Conservation (phyloP, 306 rosid genomes). For the Boehmeria nivea region DNA sequence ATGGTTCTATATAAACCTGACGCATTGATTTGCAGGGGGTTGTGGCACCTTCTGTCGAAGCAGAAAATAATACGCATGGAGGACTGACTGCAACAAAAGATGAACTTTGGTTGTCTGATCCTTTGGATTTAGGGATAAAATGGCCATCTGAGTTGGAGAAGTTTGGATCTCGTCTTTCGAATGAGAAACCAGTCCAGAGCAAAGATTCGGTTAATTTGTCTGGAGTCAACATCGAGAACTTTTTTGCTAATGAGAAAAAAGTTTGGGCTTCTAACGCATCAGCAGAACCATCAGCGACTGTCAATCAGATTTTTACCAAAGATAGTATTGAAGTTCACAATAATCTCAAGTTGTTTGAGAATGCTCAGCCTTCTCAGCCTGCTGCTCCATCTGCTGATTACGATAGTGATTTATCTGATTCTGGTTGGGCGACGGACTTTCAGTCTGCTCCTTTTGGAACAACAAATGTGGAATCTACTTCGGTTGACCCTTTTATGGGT, state of each 20-base stretch:
- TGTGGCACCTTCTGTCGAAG: constrained; percentile 36
- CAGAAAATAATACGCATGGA: constrained; percentile 40
- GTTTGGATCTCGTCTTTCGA: constrained; percentile 21
- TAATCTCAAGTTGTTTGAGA: constrained; percentile 58
- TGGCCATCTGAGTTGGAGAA: constrained; percentile 63
- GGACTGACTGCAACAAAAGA: constrained; percentile 34
- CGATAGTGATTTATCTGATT: constrained; percentile 1
- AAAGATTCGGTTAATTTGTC: constrained; percentile 45
- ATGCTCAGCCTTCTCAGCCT: constrained; percentile 33
- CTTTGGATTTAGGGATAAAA: constrained; percentile 67
- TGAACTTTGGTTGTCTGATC: constrained; percentile 58
- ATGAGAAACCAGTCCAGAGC: constrained; percentile 28
- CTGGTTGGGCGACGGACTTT: constrained; percentile 63
- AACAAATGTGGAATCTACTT: constrained; percentile 29
- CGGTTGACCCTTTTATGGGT: constrained; percentile 37
- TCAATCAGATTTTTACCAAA: too few relatives aligned
- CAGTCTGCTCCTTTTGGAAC: constrained; percentile 21
- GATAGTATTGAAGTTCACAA: constrained; percentile 10
- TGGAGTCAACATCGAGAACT: constrained; percentile 43
- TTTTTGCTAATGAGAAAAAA: too few relatives aligned
- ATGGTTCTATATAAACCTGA: too few relatives aligned
- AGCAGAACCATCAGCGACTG: constrained; percentile 12
- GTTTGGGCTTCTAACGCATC: constrained; percentile 22
- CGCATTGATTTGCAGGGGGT: constrained; percentile 55
- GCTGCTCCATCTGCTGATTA: constrained; percentile 32